These are phyloP conservation scores for Colletotrichum endophyticum DNA, from an alignment of 2,329 filamentous ascomycete species.

Conservation along the genomic window DNA sequence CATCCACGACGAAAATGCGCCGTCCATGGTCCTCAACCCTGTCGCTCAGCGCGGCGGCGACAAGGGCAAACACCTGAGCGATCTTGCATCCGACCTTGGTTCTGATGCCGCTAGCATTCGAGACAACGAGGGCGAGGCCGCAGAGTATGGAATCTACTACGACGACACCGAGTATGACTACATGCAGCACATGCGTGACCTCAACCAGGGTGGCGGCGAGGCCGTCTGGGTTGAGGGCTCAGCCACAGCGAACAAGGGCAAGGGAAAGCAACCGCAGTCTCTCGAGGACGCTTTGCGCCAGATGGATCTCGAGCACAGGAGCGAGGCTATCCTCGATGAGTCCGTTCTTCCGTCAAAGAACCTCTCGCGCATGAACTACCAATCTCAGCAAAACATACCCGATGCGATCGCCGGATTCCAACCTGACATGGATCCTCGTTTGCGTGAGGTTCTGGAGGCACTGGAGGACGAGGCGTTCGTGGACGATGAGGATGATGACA, in stretches of 20 bases:
- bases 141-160: constrained; percentile 90
- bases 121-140: constrained; percentile 94
- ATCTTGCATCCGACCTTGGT: constrained; percentile 79
- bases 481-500: constrained; percentile 79
- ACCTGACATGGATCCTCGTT: constrained; percentile 94
- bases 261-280: constrained; percentile 76
- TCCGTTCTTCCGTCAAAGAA: constrained; percentile 83
- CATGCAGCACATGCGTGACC: constrained; percentile 96
- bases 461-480: constrained; percentile 96
- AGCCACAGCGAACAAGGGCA: constrained; percentile 64
- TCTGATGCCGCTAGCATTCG: constrained; percentile 69
- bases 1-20: constrained; percentile 89
- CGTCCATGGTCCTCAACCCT: constrained; percentile 88
- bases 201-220: constrained; percentile 76
- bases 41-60: constrained; percentile 47
- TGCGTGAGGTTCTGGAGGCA: constrained; percentile 91
- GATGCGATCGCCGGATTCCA: constrained; percentile 93
- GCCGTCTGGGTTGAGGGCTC: constrained; percentile 83
- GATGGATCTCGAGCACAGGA: constrained; percentile 59
- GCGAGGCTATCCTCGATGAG: constrained; percentile 69
- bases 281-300: constrained; percentile 83
- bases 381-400: constrained; percentile 91
- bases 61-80: constrained; percentile 71
- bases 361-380: constrained; percentile 78
- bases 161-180: constrained; percentile 98